Conservation (phyloP, 208 protist species). For the Crithidia brevicula region DNA sequence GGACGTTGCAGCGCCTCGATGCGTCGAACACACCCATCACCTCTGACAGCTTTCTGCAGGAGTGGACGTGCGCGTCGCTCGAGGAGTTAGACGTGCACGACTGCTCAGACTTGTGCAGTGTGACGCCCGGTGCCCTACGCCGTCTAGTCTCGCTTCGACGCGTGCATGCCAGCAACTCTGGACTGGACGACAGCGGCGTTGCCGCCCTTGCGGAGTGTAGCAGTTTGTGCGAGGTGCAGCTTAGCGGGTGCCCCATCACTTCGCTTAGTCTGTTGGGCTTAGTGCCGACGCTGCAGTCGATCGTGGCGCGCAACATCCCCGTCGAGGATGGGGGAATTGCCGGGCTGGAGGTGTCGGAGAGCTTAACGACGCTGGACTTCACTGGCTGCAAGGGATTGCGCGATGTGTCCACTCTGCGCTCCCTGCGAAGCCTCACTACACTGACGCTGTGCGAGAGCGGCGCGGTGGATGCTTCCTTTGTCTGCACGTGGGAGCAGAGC, state of each 20-base stretch:
- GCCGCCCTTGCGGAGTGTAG: slow-evolving; percentile 33
- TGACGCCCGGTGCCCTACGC: slow-evolving; percentile 2
- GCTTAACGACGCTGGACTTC: slow-evolving; percentile 40
- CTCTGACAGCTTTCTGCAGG: slow-evolving; percentile 10
- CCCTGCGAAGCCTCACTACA: slow-evolving; percentile 24
- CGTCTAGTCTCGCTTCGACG: slow-evolving; percentile 18
- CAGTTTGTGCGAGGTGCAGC: slow-evolving; percentile 34
- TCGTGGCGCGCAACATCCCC: slow-evolving; percentile 30
- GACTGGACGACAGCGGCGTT: slow-evolving; percentile 36
- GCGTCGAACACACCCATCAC: slow-evolving; percentile 19
- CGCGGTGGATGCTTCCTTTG: slow-evolving; percentile 36
- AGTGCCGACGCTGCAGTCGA: slow-evolving; percentile 27
- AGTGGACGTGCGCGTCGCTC: slow-evolving; percentile 16
- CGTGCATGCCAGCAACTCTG: slow-evolving; percentile 35
- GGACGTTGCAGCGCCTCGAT: slow-evolving; percentile 24
- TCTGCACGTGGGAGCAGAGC: slow-evolving; percentile 11
- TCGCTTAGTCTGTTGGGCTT: slow-evolving; percentile 29
- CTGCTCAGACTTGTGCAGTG: slow-evolving; percentile 1
- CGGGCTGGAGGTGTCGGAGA: slow-evolving; percentile 28
- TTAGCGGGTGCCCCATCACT: slow-evolving; percentile 40
- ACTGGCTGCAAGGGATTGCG: slow-evolving; percentile 30
- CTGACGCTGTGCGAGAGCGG: slow-evolving; percentile 36
- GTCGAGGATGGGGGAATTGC: slow-evolving; percentile 34
- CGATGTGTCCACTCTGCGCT: slow-evolving; percentile 34
- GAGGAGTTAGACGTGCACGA: slow-evolving; percentile 30